Evolutionary conservation across 2,329 filamentous ascomycete species (phyloP), one percentile per base, ranked within the genome.

Genomic region (Pyrenophora graminea): DNA sequence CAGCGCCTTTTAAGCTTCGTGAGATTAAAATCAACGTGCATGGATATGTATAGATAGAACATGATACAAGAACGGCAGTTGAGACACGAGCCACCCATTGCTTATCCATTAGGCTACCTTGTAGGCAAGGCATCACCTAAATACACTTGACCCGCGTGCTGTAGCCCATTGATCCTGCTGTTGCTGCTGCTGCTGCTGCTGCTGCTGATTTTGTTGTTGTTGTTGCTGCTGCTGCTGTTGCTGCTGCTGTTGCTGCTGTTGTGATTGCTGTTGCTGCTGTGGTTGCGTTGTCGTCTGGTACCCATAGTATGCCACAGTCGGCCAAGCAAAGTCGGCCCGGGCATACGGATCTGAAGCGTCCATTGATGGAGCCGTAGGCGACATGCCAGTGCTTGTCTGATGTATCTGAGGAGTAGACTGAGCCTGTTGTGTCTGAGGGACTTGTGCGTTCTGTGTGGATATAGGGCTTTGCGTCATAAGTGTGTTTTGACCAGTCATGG

Each of bases 141-240:
- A 70, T 4, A 64, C 63, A 3, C 61, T 56, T n/a, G 59, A 25
- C 12, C 51, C 55, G 32, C 64, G 53, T 8, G 55, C 52, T 3
- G 57, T 40, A 13, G 45, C 55, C 68, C 68, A 71, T 37, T 67
- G 63, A 40, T 66, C 61, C 40, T 65, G 61, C 30, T 62, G 63
- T 13, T 61, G 57, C 48, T 55, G 53, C 21, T 51, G 47, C 1
- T 52, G 49, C 10, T 40, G 45, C 32, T 53, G 47, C n/a, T 50
- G 48, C 18, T 53, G 53, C 8, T 50, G 27, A 37, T 66, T 61
- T 40, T 63, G 61, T 39, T 61, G 62, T 8, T 54, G 59, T 37
- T 56, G 48, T 23, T 50, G 47, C 5, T 45, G 36, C 13, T 44
- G 44, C n/a, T 53, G 48, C 18, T 44, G 44, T 10, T 53, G 48